A percentile compares a stretch with the other conserved stretches of the same genome.
Conservation (phyloP, 2,329 filamentous ascomycete species). For the Coniochaeta prunicola region DNA sequence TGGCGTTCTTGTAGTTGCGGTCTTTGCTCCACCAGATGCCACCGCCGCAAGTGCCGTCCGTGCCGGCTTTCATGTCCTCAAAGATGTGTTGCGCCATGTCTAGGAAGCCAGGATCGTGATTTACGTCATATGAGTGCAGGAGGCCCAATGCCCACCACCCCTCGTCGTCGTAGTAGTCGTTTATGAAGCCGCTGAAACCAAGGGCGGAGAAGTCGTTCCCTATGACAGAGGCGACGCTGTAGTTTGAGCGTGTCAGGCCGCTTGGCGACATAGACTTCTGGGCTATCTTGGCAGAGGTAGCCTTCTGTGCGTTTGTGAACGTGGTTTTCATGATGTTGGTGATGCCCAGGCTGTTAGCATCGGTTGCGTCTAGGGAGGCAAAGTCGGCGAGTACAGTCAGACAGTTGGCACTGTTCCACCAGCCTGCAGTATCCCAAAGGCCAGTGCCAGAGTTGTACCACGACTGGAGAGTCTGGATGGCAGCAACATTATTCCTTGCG, state of each 20-base stretch:
- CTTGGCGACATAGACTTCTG: slow-evolving; percentile 27
- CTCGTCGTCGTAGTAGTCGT: slow-evolving; percentile 54
- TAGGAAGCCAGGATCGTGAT: slow-evolving; percentile 37
- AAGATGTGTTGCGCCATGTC: slow-evolving; percentile 44
- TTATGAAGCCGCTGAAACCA: slow-evolving; percentile 40
- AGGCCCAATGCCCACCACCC: slow-evolving; percentile 57
- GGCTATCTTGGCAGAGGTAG: slow-evolving; percentile 20
- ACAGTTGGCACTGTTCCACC: slow-evolving; percentile 69
- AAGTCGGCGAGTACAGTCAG: slow-evolving; percentile 56
- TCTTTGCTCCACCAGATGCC: slow-evolving; percentile 53
- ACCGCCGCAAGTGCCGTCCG: slow-evolving; percentile 38
- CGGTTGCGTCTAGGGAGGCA: slow-evolving; percentile 23
- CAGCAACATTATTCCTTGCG: slow-evolving; percentile 21
- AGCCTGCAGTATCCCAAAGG: slow-evolving; percentile 57
- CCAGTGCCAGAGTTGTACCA: slow-evolving; percentile 57
- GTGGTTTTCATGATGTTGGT: slow-evolving; percentile 35
- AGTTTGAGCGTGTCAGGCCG: slow-evolving; percentile 30
- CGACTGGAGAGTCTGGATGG: slow-evolving; percentile 39
- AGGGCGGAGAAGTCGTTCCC: slow-evolving; percentile 15
- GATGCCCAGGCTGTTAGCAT: slow-evolving; percentile 30
- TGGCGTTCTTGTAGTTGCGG: slow-evolving; percentile 41
- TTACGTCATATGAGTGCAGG: slow-evolving; percentile 47
- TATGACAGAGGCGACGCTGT: slow-evolving; percentile 19
- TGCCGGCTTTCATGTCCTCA: slow-evolving; percentile 43
- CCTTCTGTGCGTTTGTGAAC: slow-evolving; percentile 35